These are phyloP conservation scores for Telopea speciosissima DNA, from an alignment of 177 flowering plant species.

Conservation along the genomic window DNA sequence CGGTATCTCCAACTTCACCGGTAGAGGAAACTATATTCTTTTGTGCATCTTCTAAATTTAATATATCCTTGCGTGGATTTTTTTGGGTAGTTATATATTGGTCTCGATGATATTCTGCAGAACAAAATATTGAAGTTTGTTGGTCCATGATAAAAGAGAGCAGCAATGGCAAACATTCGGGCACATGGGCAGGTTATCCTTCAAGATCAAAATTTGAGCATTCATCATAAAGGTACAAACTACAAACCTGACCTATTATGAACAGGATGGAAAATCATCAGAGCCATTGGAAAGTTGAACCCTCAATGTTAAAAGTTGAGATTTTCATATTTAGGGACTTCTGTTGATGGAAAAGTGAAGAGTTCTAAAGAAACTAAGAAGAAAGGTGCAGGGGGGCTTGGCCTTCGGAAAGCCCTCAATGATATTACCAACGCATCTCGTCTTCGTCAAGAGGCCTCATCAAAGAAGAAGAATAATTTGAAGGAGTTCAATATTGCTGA, in stretches of 20 bases:
- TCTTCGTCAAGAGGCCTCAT: constrained; percentile 14
- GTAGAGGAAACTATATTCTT: neutral
- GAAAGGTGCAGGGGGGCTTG: constrained; percentile 28
- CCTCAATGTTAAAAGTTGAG: neutral
- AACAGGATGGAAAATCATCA: neutral
- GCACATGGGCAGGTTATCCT: constrained; percentile 11
- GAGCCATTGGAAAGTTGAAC: no score
- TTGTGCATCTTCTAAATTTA: neutral
- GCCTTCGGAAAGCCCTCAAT: constrained; percentile 36
- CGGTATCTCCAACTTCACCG: no score
- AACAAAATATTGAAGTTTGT: neutral
- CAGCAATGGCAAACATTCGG: constrained; percentile 19
- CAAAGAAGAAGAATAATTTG: constrained; percentile 17
- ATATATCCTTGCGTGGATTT: neutral
- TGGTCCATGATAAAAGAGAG: neutral
- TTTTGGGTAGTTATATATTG: no score
- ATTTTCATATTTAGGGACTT: constrained; percentile 20
- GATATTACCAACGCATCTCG: constrained; percentile 40
- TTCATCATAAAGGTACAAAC: constrained; percentile 18
- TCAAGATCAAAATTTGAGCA: constrained; percentile 16
- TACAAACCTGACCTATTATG: neutral
- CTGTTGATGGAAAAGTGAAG: constrained; percentile 17
- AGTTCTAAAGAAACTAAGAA: constrained; percentile 17
- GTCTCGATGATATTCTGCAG: neutral
- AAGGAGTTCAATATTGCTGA: constrained; percentile 29